Base-by-base conservation (phyloP, 352 stramenopile species). In the Lagenidium sp. region DNA sequence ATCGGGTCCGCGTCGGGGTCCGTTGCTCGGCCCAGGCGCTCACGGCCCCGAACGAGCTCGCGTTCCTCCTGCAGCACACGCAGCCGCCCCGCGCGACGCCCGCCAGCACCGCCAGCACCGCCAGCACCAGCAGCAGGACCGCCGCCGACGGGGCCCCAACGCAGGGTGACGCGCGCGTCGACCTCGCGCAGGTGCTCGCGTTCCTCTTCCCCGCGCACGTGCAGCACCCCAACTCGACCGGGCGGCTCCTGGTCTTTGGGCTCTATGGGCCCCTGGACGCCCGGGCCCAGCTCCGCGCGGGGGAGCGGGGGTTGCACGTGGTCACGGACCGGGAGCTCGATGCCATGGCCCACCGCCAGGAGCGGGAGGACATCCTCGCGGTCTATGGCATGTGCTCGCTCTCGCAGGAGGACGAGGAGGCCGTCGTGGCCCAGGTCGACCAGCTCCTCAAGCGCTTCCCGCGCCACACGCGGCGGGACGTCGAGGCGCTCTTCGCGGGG, bases 191-290 rank as follows among this genome's bases (percentile, higher is more conserved):
- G 41, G 48, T 94, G 12, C 57, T 88, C 28, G 55, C 56, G 13
- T 94, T 92, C 44, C 50, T 91, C 29, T 94, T 94, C 53, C 82
- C 82, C 4, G 30, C 60, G 23, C 60, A 84, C 47, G 37, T 92
- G 25, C 70, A 88, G 34, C 82, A 94, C 47, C 63, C 82, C 6
- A 79, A 85, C 31, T 90, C 79, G 10, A 78, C 70, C 0, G 82
- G 82, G 13, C 54, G 82, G 6, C 50, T 94, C 6, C 86, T 89
- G 42, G 82, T 87, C 10, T 91, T 92, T 47, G 75, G 57, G 2
- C 52, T 90, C 8, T 94, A 94, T 42, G 82, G 79, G 6, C 82
- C 82, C 6, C 60, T 92, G 24, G 73, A 88, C 47, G 41, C 31
- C 18, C 59, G 79, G 19, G 63, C 69, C 13, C 60, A 62, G n/a